Evolutionary conservation across 2,329 filamentous ascomycete genomes (phyloP), one percentile per base, ranked within the genome.

Genomic region (Neurospora sp.): DNA sequence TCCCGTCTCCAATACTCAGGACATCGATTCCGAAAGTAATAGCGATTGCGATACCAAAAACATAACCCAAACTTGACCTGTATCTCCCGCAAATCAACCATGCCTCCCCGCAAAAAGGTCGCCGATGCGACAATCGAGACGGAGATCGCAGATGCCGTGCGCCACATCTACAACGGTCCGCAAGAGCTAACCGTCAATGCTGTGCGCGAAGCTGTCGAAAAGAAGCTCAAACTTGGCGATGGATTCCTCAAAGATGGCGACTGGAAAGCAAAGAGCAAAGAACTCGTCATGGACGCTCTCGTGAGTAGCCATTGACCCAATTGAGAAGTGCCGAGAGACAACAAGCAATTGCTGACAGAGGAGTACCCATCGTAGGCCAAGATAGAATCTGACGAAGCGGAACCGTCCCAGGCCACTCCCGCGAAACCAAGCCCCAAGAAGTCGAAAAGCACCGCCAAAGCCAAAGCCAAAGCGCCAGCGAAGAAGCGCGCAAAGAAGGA

Each of bases 231-330:
- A 1, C 81, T 89, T 1, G 81, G 84, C 0, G 77, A 82, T 1
- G 85, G 82, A 0, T 88, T 88, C 72, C 83, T 89, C 67, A 79
- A 80, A 15, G 72, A 76, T 1, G 78, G 73, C 0, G 78, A 83
- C 17, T 90, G 88, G 88, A 89, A 89, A 76, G 77, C 79, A 4
- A 84, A 81, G 73, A 89, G 87, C 77, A 89, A 89, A 74, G 76
- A 77, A 0, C 74, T 89, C n/a, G 88, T 90, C 72, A 84, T 84
- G 68, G 78, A 80, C 19, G 80, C 82, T 66, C 83, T 85, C n/a
- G 88, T 89, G 81, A 72, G 85, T 69, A 19, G 28, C 39, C n/a
- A 17, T 6, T 5, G 23, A 39, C 19, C 5, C 23, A 37, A 2
- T 57, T 19, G 23, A 23, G 8, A 11, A 28, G 2, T 1, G 8